Percentiles rank a stretch among this genome's conserved stretches.
phyloP scores from a whole-genome alignment of 768 basidiomycete species.

The Leccinellum albellum region DNA sequence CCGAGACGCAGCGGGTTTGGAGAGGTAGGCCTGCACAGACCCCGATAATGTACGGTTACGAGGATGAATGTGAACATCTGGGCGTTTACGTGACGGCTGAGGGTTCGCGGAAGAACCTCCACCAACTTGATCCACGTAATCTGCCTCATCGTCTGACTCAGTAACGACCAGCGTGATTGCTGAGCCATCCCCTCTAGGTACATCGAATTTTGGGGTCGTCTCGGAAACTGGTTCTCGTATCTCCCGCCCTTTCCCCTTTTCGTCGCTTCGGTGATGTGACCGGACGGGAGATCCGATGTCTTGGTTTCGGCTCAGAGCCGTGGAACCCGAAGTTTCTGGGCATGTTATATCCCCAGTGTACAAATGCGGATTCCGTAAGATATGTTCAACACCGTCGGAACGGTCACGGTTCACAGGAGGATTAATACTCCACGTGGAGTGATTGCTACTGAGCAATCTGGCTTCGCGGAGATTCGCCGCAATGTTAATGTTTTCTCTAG shows the following conservation, averaged over 20 bases:
- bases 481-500: conserved; percentile 2
- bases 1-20: conserved; percentile 5
- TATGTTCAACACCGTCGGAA: neutral
- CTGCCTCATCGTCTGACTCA: neutral
- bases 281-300: neutral
- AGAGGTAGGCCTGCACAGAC: conserved; percentile 48
- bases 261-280: neutral
- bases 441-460: neutral
- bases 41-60: conserved; percentile 44
- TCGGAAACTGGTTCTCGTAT: neutral
- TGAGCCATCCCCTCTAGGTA: conserved; percentile 1
- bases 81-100: conserved; percentile 19
- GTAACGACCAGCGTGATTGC: neutral
- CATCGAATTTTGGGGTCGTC: neutral
- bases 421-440: neutral
- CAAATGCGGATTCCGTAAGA: neutral
- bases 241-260: conserved; percentile 8
- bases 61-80: conserved; percentile 16
- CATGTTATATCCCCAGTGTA: too few relatives aligned
- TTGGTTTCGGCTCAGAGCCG: neutral
- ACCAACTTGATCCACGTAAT: conserved; percentile 9
- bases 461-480: conserved; percentile 4
- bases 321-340: neutral
- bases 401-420: conserved; percentile 3
- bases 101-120: conserved; percentile 16